Evolutionary conservation across 1,139 yeast genomes (phyloP).

Genomic region (Debaryomyces udenii): DNA sequence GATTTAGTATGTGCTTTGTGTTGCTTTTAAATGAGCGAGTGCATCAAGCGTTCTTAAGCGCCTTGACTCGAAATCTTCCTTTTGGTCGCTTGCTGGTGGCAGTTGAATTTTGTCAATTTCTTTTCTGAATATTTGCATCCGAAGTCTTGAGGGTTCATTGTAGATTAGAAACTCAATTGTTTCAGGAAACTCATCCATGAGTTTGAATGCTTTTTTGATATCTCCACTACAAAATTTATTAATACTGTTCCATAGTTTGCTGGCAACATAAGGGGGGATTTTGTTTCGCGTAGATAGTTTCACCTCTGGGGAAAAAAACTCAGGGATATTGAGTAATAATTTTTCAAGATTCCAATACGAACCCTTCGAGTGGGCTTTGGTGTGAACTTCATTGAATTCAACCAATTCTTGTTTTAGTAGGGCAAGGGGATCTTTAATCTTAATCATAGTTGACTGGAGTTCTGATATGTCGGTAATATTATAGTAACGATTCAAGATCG

Average conservation of each 20-base stretch:
- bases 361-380: conserved; percentile 6
- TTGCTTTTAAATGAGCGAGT: conserved; percentile 8
- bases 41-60: conserved; percentile 24
- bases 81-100: conserved; percentile 23
- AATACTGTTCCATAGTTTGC: conserved; percentile 22
- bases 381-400: conserved; percentile 10
- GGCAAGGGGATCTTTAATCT: conserved; percentile 8
- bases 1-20: conserved; percentile 5
- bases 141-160: conserved; percentile 21
- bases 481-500: conserved; percentile 33
- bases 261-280: conserved; percentile 21
- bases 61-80: conserved; percentile 25
- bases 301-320: conserved; percentile 31
- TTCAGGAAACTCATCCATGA: conserved; percentile 38
- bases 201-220: conserved; percentile 21
- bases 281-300: conserved; percentile 23
- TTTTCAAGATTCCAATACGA: conserved; percentile 16
- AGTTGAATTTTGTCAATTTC: conserved; percentile 25
- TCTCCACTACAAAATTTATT: conserved; percentile 21
- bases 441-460: conserved; percentile 11
- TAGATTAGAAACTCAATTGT: conserved; percentile 34
- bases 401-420: conserved; percentile 15
- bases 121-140: conserved; percentile 27
- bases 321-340: conserved; percentile 23
- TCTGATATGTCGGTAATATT: conserved; percentile 19